phyloP scores from a whole-genome alignment of 139 green algal genomes.

The Coccomyxa sp. region DNA sequence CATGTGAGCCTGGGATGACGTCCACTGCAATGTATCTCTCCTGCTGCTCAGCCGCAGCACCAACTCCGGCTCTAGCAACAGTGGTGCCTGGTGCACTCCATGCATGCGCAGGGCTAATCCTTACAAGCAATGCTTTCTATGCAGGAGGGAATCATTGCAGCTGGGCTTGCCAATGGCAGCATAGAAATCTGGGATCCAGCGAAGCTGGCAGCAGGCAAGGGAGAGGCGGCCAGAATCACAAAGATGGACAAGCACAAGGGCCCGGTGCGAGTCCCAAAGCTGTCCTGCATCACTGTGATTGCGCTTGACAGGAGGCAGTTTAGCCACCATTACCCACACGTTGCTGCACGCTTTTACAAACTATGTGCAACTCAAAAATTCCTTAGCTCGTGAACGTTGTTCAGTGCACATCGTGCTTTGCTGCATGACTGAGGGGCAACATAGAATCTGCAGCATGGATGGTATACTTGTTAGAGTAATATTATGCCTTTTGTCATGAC shows the following conservation, averaged over 20 bases:
- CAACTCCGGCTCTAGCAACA: too few relatives aligned
- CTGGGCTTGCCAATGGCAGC: conserved; percentile 86
- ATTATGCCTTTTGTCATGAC: too few relatives aligned
- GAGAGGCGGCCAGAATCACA: neutral
- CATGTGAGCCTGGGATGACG: neutral
- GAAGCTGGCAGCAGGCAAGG: conserved; percentile 50
- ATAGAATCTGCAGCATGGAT: too few relatives aligned
- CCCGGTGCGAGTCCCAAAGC: neutral
- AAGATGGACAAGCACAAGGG: neutral
- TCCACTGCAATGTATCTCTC: neutral
- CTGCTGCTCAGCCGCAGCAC: too few relatives aligned
- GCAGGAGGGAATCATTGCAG: conserved; percentile 88
- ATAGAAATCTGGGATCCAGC: conserved; percentile 91
- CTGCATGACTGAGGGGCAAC: too few relatives aligned
- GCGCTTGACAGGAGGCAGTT: too few relatives aligned
- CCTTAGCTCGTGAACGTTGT: too few relatives aligned
- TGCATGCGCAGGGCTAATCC: neutral
- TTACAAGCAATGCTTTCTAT: neutral
- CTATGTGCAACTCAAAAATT: too few relatives aligned
- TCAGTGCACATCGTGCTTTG: too few relatives aligned
- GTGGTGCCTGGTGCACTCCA: too few relatives aligned
- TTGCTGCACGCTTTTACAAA: too few relatives aligned
- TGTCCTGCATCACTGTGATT: neutral
- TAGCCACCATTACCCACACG: conserved; percentile 78
- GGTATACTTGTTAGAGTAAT: too few relatives aligned